Evolutionary conservation across 441 rosid species (phyloP).

Genomic region (Gossypium lobatum): DNA sequence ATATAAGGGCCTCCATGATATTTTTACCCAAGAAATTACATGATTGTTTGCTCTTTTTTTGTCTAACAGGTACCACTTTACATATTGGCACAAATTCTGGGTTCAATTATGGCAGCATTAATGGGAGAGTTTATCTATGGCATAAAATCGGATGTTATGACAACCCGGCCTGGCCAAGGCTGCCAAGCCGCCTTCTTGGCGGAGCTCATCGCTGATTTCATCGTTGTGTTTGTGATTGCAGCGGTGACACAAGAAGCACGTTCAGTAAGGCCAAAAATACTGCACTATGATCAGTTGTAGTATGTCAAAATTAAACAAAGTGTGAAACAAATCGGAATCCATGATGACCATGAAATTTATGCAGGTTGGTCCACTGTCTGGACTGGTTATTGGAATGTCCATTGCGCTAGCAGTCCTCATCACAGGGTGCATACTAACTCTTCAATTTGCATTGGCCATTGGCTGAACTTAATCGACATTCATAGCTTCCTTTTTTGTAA

Average conservation of each 20-base stretch:
- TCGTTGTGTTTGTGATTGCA: conserved; percentile 55
- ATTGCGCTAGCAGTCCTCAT: conserved; percentile 74
- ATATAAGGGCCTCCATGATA: too few relatives aligned
- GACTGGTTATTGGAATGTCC: conserved; percentile 56
- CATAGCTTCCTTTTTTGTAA: neutral
- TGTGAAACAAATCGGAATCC: neutral
- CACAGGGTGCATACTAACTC: conserved; percentile 41
- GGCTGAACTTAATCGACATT: neutral
- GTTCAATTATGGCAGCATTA: conserved; percentile 53
- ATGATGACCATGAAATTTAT: neutral
- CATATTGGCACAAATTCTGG: conserved; percentile 52
- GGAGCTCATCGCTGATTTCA: conserved; percentile 62
- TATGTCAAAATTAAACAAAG: neutral
- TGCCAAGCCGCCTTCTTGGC: conserved; percentile 61
- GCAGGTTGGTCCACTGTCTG: conserved; percentile 55
- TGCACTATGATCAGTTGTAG: neutral
- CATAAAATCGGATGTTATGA: conserved; percentile 41
- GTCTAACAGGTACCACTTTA: conserved; percentile 61
- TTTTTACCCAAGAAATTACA: neutral
- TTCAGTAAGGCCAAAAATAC: conserved; percentile 32
- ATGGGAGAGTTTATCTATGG: conserved; percentile 45
- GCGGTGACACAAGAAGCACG: conserved; percentile 43
- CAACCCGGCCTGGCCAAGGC: conserved; percentile 46
- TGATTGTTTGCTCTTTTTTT: neutral
- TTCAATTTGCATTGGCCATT: neutral